phyloP scores from a whole-genome alignment of 768 basidiomycete genomes.

The Naganishia antarctica region DNA sequence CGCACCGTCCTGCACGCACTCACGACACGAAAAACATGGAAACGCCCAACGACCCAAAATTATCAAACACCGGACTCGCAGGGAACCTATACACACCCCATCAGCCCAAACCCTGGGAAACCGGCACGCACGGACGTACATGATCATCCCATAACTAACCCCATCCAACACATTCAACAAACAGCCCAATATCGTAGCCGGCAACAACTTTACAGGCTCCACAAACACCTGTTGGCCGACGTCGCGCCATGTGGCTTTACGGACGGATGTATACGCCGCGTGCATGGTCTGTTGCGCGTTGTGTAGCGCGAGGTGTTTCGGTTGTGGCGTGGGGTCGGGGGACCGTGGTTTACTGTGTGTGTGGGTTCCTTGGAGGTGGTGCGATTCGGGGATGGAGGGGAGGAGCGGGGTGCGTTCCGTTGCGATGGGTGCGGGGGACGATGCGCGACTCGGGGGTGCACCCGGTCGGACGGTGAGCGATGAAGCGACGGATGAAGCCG shows the following conservation, averaged over 20 bases:
- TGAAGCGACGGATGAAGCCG: not conserved
- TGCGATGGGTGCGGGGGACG: not conserved
- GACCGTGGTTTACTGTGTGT: not conserved
- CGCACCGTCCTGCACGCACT: conserved; percentile 43
- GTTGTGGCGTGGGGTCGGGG: not conserved
- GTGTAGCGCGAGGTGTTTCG: not conserved
- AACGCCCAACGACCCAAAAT: conserved; percentile 80
- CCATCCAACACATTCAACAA: conserved; percentile 89
- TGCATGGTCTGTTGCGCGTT: not conserved
- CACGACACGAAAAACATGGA: conserved; percentile 90
- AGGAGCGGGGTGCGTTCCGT: conserved; percentile 13
- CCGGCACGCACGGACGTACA: conserved; percentile 32
- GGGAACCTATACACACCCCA: conserved; percentile 66
- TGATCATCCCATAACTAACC: conserved; percentile 84
- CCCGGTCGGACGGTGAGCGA: not conserved
- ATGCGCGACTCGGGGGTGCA: not conserved
- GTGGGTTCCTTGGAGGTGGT: not conserved
- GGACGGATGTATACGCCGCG: not conserved
- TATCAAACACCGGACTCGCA: conserved; percentile 68
- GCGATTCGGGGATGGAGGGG: not conserved
- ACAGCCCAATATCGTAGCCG: conserved; percentile 76
- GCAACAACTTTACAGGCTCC: conserved; percentile 53
- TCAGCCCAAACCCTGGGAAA: not conserved
- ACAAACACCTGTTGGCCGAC: conserved; percentile 34
- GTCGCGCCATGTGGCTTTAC: conserved; percentile 39